These are phyloP conservation scores for Scleroderma bovista DNA, from an alignment of 768 basidiomycete genomes.

Conservation along the genomic window DNA sequence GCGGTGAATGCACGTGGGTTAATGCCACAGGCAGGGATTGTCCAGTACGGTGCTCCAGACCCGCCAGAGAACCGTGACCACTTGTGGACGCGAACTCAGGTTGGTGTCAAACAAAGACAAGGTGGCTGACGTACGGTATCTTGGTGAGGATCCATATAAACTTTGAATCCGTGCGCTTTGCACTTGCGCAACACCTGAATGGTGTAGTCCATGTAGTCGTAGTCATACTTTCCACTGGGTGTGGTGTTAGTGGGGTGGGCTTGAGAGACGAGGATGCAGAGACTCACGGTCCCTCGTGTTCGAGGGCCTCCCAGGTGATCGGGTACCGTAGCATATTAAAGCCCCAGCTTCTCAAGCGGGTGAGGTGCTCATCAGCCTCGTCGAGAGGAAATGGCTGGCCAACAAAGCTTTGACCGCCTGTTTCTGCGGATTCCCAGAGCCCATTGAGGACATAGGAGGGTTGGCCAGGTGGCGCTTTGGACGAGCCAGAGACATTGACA, in stretches of 20 bases:
- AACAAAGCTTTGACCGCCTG: conserved; percentile 63
- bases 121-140: conserved; percentile 62
- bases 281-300: conserved; percentile 93
- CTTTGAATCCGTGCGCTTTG: conserved; percentile 86
- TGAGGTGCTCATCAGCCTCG: conserved; percentile 82
- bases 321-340: conserved; percentile 81
- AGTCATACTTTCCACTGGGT: conserved; percentile 79
- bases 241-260: not conserved
- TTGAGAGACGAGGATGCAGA: not conserved
- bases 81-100: conserved; percentile 31
- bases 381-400: conserved; percentile 79
- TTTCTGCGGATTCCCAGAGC: conserved; percentile 80
- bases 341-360: conserved; percentile 87
- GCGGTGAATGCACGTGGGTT: conserved; percentile 80
- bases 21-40: conserved; percentile 83
- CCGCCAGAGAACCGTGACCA: conserved; percentile 97
- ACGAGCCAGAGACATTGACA: conserved; percentile 89
- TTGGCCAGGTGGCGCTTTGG: conserved; percentile 73
- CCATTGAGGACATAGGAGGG: conserved; percentile 64
- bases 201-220: conserved; percentile 89
- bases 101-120: not conserved
- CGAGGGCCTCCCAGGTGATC: conserved; percentile 93
- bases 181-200: conserved; percentile 84
- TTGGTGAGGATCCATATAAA: conserved; percentile 95
- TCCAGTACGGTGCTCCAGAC: conserved; percentile 94